These are phyloP conservation scores for Hevea brasiliensis DNA, from an alignment of 345 rosid genomes.

Conservation along the genomic window DNA sequence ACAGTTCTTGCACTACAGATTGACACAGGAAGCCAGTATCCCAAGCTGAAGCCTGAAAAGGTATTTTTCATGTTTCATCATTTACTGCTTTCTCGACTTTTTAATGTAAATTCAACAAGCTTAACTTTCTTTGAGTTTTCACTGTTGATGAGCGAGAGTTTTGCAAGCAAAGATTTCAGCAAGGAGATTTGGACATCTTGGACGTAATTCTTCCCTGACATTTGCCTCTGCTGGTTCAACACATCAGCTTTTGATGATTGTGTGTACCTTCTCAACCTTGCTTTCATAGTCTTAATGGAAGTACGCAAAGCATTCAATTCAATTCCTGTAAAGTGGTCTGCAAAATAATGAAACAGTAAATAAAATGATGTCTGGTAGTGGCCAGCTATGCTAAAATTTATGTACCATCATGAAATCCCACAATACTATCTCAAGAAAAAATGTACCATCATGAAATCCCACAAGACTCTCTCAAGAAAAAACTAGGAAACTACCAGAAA, in stretches of 20 bases:
- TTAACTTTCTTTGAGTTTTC: conserved; percentile 67
- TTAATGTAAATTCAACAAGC: conserved; percentile 64
- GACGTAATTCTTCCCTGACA: conserved; percentile 34
- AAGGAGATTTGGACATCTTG: conserved; percentile 62
- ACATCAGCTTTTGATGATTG: conserved; percentile 40
- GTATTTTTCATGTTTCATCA: background rate
- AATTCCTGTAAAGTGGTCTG: conserved; percentile 65
- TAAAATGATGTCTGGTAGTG: background rate
- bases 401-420: background rate
- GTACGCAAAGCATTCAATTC: conserved; percentile 73
- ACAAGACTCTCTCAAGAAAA: background rate
- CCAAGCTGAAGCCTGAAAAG: background rate
- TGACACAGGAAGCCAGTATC: background rate
- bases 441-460: conserved; percentile 4
- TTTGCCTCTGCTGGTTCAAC: conserved; percentile 41
- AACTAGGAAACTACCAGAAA: background rate
- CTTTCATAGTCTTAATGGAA: conserved; percentile 66
- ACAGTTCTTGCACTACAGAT: conserved; percentile 1
- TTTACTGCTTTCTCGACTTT: conserved; percentile 42
- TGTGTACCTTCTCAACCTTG: conserved; percentile 53
- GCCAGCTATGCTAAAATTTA: background rate
- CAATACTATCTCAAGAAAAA: too few species aligned
- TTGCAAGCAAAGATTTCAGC: conserved; percentile 61
- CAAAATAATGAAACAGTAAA: conserved; percentile 19
- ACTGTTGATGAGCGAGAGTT: conserved; percentile 67